These are phyloP conservation scores for Trebouxiophyceae sp. DNA, from an alignment of 163 green algal genomes.

Conservation along the genomic window DNA sequence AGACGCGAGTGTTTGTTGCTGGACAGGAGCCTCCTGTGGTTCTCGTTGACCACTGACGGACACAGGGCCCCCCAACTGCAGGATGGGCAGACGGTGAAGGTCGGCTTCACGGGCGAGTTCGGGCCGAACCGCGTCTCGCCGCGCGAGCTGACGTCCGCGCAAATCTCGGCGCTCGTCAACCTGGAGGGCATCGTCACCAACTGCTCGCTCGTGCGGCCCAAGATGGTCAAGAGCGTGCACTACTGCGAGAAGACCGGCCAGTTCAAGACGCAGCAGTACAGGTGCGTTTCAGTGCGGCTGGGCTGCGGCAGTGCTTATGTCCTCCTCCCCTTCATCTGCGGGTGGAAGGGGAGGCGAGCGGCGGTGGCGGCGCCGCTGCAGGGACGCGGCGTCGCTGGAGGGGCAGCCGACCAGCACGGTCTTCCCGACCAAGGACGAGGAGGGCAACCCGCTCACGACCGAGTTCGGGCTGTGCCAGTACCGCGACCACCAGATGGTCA, in stretches of 20 bases:
- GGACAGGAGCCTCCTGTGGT: neutral
- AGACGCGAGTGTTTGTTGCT: too few relatives aligned
- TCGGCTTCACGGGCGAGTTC: slow-evolving; percentile 83
- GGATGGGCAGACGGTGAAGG: slow-evolving; percentile 42
- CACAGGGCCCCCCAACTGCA: neutral
- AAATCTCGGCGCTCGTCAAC: slow-evolving; percentile 77
- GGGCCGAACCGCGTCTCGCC: slow-evolving; percentile 68
- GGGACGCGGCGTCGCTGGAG: slow-evolving; percentile 35
- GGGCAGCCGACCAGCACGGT: slow-evolving; percentile 38
- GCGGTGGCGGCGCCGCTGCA: neutral
- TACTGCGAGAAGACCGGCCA: slow-evolving; percentile 74
- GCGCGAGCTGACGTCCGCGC: slow-evolving; percentile 63
- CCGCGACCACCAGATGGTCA: slow-evolving; percentile 79
- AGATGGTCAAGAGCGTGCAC: slow-evolving; percentile 85
- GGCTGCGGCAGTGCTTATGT: too few relatives aligned
- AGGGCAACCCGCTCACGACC: slow-evolving; percentile 58
- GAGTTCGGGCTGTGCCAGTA: slow-evolving; percentile 93
- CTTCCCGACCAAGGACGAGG: slow-evolving; percentile 75
- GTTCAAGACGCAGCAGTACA: slow-evolving; percentile 75
- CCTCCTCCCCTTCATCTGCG: too few relatives aligned
- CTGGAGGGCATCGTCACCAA: slow-evolving; percentile 94
- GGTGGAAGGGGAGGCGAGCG: too few relatives aligned
- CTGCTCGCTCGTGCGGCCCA: slow-evolving; percentile 82
- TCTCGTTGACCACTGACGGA: neutral
- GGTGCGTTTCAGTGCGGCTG: too few relatives aligned